phyloP scores from a whole-genome alignment of 768 basidiomycete species.

The Lenzites betulinus region DNA sequence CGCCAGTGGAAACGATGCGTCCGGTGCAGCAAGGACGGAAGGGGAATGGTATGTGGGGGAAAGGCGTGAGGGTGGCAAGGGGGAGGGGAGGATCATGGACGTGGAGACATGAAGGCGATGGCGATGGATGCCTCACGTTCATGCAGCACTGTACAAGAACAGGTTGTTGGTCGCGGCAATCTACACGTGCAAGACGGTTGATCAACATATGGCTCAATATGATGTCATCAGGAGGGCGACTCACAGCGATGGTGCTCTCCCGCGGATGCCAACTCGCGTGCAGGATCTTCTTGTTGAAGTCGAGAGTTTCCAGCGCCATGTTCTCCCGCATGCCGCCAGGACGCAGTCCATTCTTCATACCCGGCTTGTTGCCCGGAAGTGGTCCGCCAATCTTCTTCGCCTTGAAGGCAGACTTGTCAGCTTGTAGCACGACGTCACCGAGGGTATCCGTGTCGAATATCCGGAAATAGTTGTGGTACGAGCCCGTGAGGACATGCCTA shows the following conservation, averaged over 20 bases:
- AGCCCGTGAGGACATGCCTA: conserved; percentile 97
- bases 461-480: conserved; percentile 99
- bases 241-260: conserved; percentile 96
- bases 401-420: conserved; percentile 99
- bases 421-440: conserved; percentile 92
- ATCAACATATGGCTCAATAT: conserved; percentile 2
- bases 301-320: conserved; percentile 83
- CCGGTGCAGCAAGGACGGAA: conserved; percentile 5
- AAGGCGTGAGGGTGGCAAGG: background rate
- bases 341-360: conserved; percentile 76
- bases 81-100: background rate
- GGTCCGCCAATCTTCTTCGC: conserved; percentile 97
- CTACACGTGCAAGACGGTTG: conserved; percentile 38
- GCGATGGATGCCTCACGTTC: conserved; percentile 17
- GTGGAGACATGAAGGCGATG: conserved; percentile 1
- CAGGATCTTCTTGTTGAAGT: conserved; percentile 97
- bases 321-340: conserved; percentile 76
- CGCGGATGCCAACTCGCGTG: conserved; percentile 97
- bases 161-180: conserved; percentile 98
- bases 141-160: conserved; percentile 77
- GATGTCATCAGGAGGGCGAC: conserved; percentile 33
- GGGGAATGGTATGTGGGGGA: background rate
- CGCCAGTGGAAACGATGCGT: conserved; percentile 15
- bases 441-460: conserved; percentile 91
- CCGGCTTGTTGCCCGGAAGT: conserved; percentile 66